Base-by-base conservation (phyloP, 129 eudicot genomes). In the Flaveria sonorensis region DNA sequence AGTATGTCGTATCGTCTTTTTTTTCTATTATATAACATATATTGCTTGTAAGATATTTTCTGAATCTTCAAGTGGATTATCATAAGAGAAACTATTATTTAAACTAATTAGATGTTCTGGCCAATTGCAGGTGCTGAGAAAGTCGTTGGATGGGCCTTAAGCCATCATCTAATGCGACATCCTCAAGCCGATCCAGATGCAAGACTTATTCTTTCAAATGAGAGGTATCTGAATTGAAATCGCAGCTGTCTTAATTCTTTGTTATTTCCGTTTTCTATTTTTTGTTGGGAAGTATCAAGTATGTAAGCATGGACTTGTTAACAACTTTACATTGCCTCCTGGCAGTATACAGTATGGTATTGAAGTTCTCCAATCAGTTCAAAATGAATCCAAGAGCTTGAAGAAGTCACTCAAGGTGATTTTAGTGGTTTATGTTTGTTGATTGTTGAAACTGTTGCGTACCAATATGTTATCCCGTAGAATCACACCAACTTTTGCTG, bases 341-440 rank as follows among this genome's bases (percentile, higher is more conserved):
- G 23, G 65, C 96, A 90, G 98, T 82, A 82, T 93, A 55, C 89
- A 85, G 65, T 79, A 87, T 68, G 93, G 97, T 61, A 76, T 90
- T 63, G 88, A 80, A 66, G 85, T 88, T 72, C 88, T 90, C 64
- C 89, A 85, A 48, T 75, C 88, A 20, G 77, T 86, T 76, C 96
- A 90, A 81, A 85, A 90, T 78, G 98, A 90, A 72, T 83, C 96
- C 78, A 93, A 93, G 85, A 90, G 89, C 92, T 78, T 82, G 72
- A 90, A 93, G 84, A 93, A 93, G 90, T 90, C 98, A 24, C 96
- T 93, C 12, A 90, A 88, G 97, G 97, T 90, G 66, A 66, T 69
- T 26, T 55, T 55, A 61, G 24, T 69, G 43, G 56, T 74, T 66
- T 45, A 67, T 40, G 23, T 13, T 75, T 67, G 20, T 66, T 45